Conservation (phyloP, 2,329 filamentous ascomycete genomes). For the Botrytis fragariae region DNA sequence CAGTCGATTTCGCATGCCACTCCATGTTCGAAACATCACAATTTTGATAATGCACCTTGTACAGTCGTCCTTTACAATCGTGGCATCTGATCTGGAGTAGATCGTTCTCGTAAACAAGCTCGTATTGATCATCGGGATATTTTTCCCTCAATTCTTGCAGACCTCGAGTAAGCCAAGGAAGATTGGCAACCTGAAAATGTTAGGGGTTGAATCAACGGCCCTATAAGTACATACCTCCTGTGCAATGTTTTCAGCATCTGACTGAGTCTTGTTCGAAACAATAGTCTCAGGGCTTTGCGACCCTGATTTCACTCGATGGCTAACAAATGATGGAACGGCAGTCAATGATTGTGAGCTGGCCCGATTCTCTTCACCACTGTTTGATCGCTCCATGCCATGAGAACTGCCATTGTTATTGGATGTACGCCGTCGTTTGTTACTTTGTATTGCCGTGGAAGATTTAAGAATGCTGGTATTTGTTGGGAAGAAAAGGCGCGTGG, state of each 20-base stretch:
- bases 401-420: neutral
- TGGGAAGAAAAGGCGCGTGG: neutral
- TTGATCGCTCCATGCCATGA: neutral
- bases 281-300: neutral
- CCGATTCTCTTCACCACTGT: neutral
- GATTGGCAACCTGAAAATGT: constrained; percentile 13
- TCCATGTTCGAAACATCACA: constrained; percentile 19
- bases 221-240: neutral
- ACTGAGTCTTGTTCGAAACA: neutral
- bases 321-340: neutral
- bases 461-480: constrained; percentile 7
- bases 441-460: neutral
- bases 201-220: neutral
- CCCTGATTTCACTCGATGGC: neutral
- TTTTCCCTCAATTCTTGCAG: constrained; percentile 13
- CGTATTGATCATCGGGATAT: constrained; percentile 16
- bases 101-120: constrained; percentile 5
- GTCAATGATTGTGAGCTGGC: neutral
- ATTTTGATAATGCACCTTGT: constrained; percentile 19
- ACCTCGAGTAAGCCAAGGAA: constrained; percentile 15
- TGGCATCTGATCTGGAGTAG: constrained; percentile 12
- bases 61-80: constrained; percentile 12
- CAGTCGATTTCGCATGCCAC: constrained; percentile 14
- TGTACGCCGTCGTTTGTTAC: constrained; percentile 3
- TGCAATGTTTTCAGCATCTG: neutral